Evolutionary conservation across 164 flowering plant genomes (phyloP).

Genomic region (Berberis thunbergii): DNA sequence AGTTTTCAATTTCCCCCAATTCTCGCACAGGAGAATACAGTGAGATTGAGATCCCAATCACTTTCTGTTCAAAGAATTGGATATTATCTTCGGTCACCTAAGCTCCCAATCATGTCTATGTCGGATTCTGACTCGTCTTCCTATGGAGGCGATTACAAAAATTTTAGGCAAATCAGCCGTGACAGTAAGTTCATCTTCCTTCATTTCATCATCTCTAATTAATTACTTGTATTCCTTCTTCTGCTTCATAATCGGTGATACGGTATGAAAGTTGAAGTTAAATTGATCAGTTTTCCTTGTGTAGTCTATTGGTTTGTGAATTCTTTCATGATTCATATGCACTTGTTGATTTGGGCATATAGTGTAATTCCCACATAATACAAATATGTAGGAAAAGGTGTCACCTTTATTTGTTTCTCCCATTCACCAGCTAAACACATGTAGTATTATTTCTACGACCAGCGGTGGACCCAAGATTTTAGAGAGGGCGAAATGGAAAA

Average conservation of each 20-base stretch:
- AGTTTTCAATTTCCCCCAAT: not conserved
- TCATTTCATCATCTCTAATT: not conserved
- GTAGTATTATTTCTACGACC: too few relatives aligned
- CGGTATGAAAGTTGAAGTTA: too few relatives aligned
- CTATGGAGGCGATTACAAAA: slow-evolving; percentile 59
- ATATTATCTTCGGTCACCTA: not conserved
- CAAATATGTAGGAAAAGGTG: too few relatives aligned
- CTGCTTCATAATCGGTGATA: not conserved
- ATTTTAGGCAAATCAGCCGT: slow-evolving; percentile 71
- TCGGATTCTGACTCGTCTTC: slow-evolving; percentile 39
- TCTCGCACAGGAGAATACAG: not conserved
- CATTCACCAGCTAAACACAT: too few relatives aligned
- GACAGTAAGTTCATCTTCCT: slow-evolving; percentile 44
- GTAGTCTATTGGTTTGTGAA: too few relatives aligned
- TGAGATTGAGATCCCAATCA: not conserved
- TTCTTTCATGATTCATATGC: too few relatives aligned
- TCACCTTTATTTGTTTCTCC: too few relatives aligned
- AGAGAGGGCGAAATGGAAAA: too few relatives aligned
- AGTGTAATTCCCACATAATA: too few relatives aligned
- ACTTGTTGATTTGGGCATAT: too few relatives aligned
- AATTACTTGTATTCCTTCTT: not conserved
- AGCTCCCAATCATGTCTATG: slow-evolving; percentile 15
- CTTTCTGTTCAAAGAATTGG: not conserved
- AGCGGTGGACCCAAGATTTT: too few relatives aligned
- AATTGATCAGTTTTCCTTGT: too few relatives aligned